Conservation (phyloP, 768 basidiomycete species). For the Candolleomyces aberdarensis region DNA sequence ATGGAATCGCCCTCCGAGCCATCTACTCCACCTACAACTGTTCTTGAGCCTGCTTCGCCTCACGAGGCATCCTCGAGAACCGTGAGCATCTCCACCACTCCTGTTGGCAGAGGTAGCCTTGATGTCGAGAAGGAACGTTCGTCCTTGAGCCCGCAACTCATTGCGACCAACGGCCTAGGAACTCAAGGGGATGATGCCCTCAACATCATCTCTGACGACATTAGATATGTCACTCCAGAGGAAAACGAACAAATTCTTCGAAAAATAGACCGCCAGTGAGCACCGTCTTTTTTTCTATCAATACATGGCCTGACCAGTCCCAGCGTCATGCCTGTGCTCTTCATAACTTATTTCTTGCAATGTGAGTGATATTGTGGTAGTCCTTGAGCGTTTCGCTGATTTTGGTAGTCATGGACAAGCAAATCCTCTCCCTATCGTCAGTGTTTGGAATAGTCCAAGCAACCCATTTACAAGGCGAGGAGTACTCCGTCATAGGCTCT, state of each 20-base stretch:
- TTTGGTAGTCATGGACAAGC: slow-evolving; percentile 30
- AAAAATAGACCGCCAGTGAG: slow-evolving; percentile 28
- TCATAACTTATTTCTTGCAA: slow-evolving; percentile 28
- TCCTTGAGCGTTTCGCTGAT: neutral
- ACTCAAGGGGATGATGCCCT: slow-evolving; percentile 14
- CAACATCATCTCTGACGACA: slow-evolving; percentile 10
- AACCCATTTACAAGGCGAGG: slow-evolving; percentile 25
- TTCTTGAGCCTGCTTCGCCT: neutral
- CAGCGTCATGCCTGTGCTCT: slow-evolving; percentile 30
- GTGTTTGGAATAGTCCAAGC: slow-evolving; percentile 30
- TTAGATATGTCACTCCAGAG: slow-evolving; percentile 17
- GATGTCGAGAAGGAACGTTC: slow-evolving; percentile 1
- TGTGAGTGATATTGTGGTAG: slow-evolving; percentile 12
- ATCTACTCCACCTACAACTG: neutral
- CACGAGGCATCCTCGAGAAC: neutral
- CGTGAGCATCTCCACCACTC: neutral
- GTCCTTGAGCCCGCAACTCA: no score
- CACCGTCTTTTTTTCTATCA: neutral
- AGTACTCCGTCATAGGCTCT: slow-evolving; percentile 33
- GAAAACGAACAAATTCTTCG: slow-evolving; percentile 22
- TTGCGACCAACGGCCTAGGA: neutral
- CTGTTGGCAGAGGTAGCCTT: neutral
- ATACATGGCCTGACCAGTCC: neutral
- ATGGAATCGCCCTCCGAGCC: no score
- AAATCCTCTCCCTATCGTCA: slow-evolving; percentile 29